Base-by-base conservation (phyloP, 2,329 filamentous ascomycete species). In the Pseudopithomyces maydicus region DNA sequence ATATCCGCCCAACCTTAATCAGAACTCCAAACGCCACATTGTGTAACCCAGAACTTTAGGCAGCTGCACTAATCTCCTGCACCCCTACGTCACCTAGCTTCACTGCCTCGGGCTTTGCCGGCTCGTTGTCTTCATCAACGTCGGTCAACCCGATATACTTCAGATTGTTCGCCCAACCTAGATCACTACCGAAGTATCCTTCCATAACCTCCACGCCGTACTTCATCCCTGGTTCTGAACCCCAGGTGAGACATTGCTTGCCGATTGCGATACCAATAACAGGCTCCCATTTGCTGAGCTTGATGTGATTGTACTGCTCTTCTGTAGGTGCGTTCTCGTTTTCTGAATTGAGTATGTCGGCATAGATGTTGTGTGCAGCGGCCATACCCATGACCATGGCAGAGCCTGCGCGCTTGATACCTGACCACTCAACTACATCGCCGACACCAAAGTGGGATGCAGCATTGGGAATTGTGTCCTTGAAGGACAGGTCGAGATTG, bases 381-480 rank as follows among this genome's bases (percentile, higher is more conserved):
- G 83, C 81, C 67, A 87, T 84, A 36, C 90, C 90, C 80, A 88
- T 87, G 68, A 90, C 85, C 83, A 93, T 90, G 33, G 90, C 90
- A 15, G 81, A 85, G 22, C 90, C 90, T 66, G 88, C 91, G 43
- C 90, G 88, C 79, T 92, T 93, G 78, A 94, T 92, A 42, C 90
- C 90, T 0, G 88, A 84, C 90, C 90, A 93, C 46, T 80, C 78
- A 32, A 83, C 84, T 15, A 90, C 78, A 69, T 94, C 90, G 15
- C 90, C 90, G 22, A 85, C 81, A 12, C 87, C 89, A 66, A 88
- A 90, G 72, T 93, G 90, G 26, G 76, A 74, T 0, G 79, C 76
- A 12, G 84, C 75, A 61, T 91, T 88, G 4, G 86, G 80, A 0
- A 85, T 78, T 0, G 76, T 77, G 1, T 76, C 65, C 1, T 80